Conservation (phyloP, 192 early-diverging fungal species). For the Dispira simplex region DNA sequence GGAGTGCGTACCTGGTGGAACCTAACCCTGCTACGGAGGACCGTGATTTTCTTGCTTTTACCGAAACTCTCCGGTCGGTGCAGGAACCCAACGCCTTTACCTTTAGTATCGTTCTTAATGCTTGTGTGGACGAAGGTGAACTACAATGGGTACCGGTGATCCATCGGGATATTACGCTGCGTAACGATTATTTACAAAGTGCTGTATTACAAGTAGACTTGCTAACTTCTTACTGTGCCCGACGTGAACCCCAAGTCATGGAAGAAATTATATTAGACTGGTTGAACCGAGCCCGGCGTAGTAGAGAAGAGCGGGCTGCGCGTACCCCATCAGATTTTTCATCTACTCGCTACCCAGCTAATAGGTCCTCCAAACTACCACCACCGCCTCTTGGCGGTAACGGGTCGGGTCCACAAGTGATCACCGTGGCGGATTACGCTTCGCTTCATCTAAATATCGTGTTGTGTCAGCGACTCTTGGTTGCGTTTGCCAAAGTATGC, state of each 20-base stretch:
- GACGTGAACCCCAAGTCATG: neutral
- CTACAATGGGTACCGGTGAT: neutral
- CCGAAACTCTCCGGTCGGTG: neutral
- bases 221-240: neutral
- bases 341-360: neutral
- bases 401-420: neutral
- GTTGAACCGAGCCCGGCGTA: neutral
- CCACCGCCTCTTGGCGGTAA: neutral
- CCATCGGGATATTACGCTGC: neutral
- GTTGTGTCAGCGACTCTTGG: neutral
- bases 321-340: neutral
- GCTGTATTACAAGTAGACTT: neutral
- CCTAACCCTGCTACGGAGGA: neutral
- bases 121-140: neutral
- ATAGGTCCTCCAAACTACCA: neutral
- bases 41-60: neutral
- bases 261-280: neutral
- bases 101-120: slow-evolving; percentile 2
- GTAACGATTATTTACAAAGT: neutral
- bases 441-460: neutral
- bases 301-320: neutral
- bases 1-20: no score
- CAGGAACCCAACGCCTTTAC: neutral
- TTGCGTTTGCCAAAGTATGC: neutral
- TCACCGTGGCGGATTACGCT: no score